Conservation (phyloP, 768 basidiomycete species). For the Macrolepiota dolichaula region DNA sequence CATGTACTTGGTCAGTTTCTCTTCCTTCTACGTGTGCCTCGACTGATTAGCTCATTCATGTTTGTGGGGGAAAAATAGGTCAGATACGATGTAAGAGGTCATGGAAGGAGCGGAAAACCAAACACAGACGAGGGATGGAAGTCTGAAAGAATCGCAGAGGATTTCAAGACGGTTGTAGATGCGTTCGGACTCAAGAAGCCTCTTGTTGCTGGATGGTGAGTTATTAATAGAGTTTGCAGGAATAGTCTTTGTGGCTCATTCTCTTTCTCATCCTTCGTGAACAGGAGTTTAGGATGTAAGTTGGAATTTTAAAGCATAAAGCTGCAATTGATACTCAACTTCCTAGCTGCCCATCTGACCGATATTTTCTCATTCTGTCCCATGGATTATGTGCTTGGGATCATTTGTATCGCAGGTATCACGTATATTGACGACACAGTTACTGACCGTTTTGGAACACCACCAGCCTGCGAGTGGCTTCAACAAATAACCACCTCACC, state of each 20-base stretch:
- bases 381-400: not conserved
- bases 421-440: not conserved
- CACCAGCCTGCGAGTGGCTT: not conserved
- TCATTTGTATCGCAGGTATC: constrained; percentile 2
- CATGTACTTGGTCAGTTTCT: constrained; percentile 24
- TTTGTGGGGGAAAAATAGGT: constrained; percentile 21
- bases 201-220: constrained; percentile 28
- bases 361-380: constrained; percentile 3
- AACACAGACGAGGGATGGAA: constrained; percentile 21
- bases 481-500: not conserved
- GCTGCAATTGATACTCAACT: not conserved
- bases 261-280: not conserved
- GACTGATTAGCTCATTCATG: not conserved
- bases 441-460: not conserved
- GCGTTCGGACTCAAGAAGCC: constrained; percentile 26
- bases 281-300: constrained; percentile 29
- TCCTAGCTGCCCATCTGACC: not conserved
- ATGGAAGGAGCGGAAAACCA: no score
- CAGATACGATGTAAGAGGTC: no score
- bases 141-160: constrained; percentile 26
- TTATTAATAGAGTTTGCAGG: constrained; percentile 6
- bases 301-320: not conserved
- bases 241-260: no score
- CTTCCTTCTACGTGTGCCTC: not conserved
- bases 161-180: constrained; percentile 27